These are phyloP conservation scores for Colletotrichum cordylinicola DNA, from an alignment of 2,329 filamentous ascomycete species.

Conservation along the genomic window DNA sequence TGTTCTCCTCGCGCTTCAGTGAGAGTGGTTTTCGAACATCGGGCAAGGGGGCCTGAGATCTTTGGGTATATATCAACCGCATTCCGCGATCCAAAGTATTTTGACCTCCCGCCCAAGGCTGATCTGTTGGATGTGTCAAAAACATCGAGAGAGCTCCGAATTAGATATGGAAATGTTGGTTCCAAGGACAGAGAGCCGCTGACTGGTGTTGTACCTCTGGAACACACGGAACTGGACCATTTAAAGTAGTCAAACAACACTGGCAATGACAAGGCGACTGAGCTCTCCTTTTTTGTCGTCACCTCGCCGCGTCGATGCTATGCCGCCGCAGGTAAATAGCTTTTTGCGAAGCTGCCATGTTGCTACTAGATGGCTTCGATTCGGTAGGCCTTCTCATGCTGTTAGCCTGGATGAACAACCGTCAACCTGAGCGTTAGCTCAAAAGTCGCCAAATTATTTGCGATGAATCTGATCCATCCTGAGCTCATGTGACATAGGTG, in stretches of 20 bases:
- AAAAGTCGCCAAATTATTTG: constrained; percentile 24
- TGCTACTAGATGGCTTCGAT: not conserved
- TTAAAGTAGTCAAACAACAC: not conserved
- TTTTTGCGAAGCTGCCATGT: too few relatives aligned
- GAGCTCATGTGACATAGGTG: constrained; percentile 15
- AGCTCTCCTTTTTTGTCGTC: not conserved
- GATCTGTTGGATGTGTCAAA: not conserved
- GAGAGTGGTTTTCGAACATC: not conserved
- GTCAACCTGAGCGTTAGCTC: not conserved
- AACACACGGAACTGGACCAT: not conserved
- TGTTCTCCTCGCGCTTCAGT: too few relatives aligned
- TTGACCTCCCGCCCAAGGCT: not conserved
- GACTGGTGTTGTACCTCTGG: not conserved
- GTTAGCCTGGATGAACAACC: not conserved
- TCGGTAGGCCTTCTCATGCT: not conserved
- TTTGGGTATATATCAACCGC: not conserved
- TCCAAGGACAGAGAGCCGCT: not conserved
- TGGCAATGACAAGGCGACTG: not conserved
- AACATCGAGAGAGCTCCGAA: not conserved
- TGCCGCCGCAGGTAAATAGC: too few relatives aligned
- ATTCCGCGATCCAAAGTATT: not conserved
- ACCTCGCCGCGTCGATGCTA: not conserved
- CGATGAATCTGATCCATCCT: constrained; percentile 25
- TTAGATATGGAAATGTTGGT: not conserved
- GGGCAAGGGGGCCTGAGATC: not conserved